Percentiles rank a stretch among this genome's conserved stretches.
Evolutionary conservation across 306 rosid genomes (phyloP).

Genomic region (Quercus bicolor): DNA sequence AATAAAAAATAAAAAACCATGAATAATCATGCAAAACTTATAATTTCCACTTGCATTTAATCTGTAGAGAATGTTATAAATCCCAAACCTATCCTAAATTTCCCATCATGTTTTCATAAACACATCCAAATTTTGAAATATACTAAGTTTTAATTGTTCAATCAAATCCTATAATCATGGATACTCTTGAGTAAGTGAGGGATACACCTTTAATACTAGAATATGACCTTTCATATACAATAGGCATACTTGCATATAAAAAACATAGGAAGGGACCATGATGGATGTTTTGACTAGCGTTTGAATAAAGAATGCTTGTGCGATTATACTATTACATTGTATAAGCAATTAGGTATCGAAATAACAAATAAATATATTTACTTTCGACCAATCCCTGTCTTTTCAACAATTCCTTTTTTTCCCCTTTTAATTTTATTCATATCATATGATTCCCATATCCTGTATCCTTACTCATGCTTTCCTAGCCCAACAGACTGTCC

Average conservation of each 20-base stretch:
- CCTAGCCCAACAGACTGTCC: not conserved
- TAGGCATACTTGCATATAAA: not conserved
- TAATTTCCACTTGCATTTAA: not conserved
- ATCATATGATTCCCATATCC: not conserved
- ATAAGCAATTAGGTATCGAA: too few relatives aligned
- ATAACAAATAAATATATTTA: too few relatives aligned
- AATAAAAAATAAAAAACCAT: not conserved
- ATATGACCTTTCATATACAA: not conserved
- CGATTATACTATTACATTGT: not conserved
- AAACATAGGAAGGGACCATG: not conserved
- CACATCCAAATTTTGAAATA: not conserved
- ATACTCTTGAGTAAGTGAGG: too few relatives aligned
- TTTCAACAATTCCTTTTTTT: not conserved
- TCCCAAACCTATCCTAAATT: not conserved
- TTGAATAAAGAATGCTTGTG: not conserved
- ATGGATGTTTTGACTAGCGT: not conserved
- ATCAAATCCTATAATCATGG: too few relatives aligned
- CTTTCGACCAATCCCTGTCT: not conserved
- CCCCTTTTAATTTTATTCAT: not conserved
- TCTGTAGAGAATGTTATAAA: not conserved
- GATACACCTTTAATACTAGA: too few relatives aligned
- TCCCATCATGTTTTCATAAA: not conserved
- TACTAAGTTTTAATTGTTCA: too few relatives aligned
- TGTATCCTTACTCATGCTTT: not conserved
- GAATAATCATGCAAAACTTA: not conserved